A percentile compares a stretch with the other conserved stretches of the same genome.
These are phyloP conservation scores for Nitzschia palea DNA, from an alignment of 108 stramenopile species.

Conservation along the genomic window DNA sequence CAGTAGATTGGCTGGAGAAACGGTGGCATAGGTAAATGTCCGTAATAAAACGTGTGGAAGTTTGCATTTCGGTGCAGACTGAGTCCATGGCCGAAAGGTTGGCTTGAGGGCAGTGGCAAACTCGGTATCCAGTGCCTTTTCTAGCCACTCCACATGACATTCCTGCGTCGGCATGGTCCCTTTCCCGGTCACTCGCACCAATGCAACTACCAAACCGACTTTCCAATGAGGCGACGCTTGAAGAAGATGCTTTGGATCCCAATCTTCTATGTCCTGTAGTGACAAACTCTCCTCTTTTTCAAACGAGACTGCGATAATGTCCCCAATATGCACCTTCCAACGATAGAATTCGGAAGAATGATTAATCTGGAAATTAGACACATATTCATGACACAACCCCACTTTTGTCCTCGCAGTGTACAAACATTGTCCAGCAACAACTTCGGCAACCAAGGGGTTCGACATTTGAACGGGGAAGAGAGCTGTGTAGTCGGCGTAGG, in stretches of 20 bases:
- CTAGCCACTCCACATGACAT: constrained; percentile 28
- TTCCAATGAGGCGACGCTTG: constrained; percentile 35
- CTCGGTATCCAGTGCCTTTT: constrained; percentile 22
- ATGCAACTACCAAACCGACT: constrained; percentile 24
- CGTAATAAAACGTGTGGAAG: constrained; percentile 27
- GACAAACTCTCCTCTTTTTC: not conserved
- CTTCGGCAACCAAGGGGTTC: too few species aligned
- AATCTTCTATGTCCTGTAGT: constrained; percentile 13
- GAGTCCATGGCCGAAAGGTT: constrained; percentile 18
- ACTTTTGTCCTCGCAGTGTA: too few species aligned
- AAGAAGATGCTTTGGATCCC: constrained; percentile 28
- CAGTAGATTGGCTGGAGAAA: constrained; percentile 12
- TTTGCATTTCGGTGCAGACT: not conserved
- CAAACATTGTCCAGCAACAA: too few species aligned
- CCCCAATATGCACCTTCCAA: constrained; percentile 38
- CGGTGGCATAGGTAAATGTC: not conserved
- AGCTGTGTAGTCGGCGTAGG: too few species aligned
- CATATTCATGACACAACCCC: constrained; percentile 3
- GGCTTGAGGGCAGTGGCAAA: not conserved
- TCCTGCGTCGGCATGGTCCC: constrained; percentile 4
- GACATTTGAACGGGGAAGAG: too few species aligned
- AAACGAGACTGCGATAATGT: constrained; percentile 27
- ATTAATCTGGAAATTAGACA: not conserved
- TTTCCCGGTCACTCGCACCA: constrained; percentile 10
- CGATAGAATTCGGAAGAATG: not conserved